These are phyloP conservation scores for Alternaria arborescens DNA, from an alignment of 2,329 filamentous ascomycete genomes.

Conservation along the genomic window DNA sequence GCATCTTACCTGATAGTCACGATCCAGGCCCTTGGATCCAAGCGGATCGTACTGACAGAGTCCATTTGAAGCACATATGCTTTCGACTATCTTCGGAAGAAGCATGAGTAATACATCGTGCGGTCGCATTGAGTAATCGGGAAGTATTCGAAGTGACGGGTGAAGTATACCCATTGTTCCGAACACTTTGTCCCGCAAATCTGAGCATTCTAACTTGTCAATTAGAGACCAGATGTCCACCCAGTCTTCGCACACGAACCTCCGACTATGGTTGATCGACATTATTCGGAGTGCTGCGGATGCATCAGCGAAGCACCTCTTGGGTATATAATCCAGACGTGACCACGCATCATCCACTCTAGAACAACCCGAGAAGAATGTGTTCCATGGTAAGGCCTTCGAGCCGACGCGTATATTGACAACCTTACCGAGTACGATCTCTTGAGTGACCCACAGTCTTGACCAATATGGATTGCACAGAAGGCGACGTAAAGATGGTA, in stretches of 20 bases:
- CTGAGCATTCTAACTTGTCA: no score
- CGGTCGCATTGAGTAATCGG: background rate
- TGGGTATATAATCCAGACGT: background rate
- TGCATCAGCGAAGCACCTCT: no score
- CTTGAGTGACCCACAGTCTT: background rate
- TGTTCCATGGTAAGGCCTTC: background rate
- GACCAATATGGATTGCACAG: background rate
- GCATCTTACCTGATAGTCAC: no score
- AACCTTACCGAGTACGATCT: background rate
- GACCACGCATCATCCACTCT: background rate
- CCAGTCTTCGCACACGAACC: no score
- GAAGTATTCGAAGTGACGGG: background rate
- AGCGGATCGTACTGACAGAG: no score
- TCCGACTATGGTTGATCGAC: no score
- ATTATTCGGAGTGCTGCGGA: no score
- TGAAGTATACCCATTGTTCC: background rate
- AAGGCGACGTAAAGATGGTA: rapidly evolving
- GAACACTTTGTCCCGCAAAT: background rate
- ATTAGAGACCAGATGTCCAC: no score
- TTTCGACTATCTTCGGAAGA: background rate
- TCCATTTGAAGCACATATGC: no score
- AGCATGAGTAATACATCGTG: background rate
- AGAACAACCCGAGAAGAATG: background rate
- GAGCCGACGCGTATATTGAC: background rate
- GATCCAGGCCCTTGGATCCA: no score